Evolutionary conservation across 257 asterid species (phyloP), one percentile per base, ranked within the genome.

Genomic region (Verbena officinalis): DNA sequence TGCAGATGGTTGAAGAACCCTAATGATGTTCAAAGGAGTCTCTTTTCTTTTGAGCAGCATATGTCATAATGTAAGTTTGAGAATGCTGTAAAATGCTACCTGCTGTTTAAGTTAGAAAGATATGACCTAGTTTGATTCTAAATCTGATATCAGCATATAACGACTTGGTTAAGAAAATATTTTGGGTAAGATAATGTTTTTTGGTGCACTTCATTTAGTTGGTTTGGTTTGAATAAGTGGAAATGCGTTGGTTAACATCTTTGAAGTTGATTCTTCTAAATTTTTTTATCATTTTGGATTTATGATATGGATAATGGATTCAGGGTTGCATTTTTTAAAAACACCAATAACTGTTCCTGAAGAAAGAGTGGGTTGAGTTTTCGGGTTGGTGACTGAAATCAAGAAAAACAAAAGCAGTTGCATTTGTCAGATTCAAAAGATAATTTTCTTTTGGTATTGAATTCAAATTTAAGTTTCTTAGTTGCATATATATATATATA

Each of bases 1-100:
- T 87, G 96, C 76, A 76, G 77, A 74, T 93, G 96, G 99, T 74
- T 90, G 83, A 81, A 69, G 69, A 87, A 83, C 81, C 97, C 94
- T 53, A 87, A 88, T 7, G 90, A 87, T 46, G 62, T 73, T 33
- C 98, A 92, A 59, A 83, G 76, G 77, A 81, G 77, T 69, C 93
- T 93, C 69, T 87, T 91, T 75, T 68, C 89, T 55, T 76, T 78
- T 73, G 82, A 80, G 75, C 83, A 68, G 57, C 75, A 57, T 46
- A 62, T 79, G 57, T 77, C 80, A 76, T 74, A 55, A 73, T 62
- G 89, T 80, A 68, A 86, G 95, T 45, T 44, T 14, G 17, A 45
- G 10, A 15, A 62, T 43, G 57, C 5, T 42, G 64, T 45, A 3
- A 30, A 31, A 46, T 4, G 5, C 3, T 3, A 3, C 44, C 6